Evolutionary conservation across 306 rosid species (phyloP).

Genomic region (Benincasa hispida): DNA sequence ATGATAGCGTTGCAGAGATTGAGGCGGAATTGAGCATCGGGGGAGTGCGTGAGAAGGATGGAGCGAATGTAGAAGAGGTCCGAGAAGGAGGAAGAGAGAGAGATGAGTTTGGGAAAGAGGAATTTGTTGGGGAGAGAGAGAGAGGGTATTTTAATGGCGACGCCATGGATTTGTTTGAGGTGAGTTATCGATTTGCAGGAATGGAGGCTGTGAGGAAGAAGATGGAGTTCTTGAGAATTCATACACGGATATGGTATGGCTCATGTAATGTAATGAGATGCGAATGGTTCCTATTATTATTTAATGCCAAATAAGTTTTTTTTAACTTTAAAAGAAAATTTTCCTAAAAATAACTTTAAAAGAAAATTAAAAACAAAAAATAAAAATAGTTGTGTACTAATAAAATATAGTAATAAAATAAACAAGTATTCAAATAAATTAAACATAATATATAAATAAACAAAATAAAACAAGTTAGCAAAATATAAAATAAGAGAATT

Average conservation of each 20-base stretch:
- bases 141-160: conserved; percentile 19
- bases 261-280: neutral
- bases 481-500: no score
- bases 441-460: no score
- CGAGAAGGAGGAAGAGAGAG: neutral
- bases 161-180: conserved; percentile 20
- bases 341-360: no score
- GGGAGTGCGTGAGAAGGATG: conserved; percentile 9
- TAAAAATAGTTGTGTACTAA: no score
- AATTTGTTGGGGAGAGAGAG: conserved; percentile 1
- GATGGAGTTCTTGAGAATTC: conserved; percentile 14
- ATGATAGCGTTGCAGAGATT: conserved; percentile 24
- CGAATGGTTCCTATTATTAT: neutral
- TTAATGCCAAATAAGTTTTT: no score
- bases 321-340: no score
- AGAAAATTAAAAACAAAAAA: no score
- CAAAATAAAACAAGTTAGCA: no score
- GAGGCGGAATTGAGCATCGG: conserved; percentile 6
- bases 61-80: conserved; percentile 13
- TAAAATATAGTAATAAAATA: no score
- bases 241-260: neutral
- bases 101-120: conserved; percentile 7
- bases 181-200: conserved; percentile 16
- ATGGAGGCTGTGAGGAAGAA: neutral
- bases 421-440: no score